Conservation (phyloP, 345 rosid species). For the Dimocarpus longan region DNA sequence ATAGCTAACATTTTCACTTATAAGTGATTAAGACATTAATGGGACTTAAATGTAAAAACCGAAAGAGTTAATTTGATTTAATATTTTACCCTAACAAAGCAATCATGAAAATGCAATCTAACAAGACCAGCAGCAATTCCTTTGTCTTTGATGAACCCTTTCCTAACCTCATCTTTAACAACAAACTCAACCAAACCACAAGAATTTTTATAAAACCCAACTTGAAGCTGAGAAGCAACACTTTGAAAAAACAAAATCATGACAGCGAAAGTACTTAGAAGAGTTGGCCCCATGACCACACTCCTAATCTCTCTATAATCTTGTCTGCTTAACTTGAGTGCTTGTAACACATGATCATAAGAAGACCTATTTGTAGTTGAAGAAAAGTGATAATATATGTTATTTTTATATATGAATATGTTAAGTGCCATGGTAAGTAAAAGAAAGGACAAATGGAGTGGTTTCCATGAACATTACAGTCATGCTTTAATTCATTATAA, state of each 20-base stretch:
- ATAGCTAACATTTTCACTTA: no score
- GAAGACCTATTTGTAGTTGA: conserved; percentile 15
- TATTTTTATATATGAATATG: background rate
- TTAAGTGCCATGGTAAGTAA: background rate
- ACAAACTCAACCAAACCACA: conserved; percentile 47
- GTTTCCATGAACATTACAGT: background rate
- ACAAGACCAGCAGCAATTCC: conserved; percentile 55
- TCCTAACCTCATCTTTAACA: conserved; percentile 43
- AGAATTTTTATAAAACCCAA: conserved; percentile 41
- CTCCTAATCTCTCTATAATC: conserved; percentile 6
- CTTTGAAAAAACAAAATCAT: conserved; percentile 15
- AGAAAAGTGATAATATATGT: background rate
- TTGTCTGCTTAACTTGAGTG: background rate
- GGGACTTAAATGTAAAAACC: no score
- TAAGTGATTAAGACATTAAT: no score
- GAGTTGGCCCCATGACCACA: conserved; percentile 7
- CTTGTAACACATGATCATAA: background rate
- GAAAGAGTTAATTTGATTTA: background rate
- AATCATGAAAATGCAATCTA: conserved; percentile 67
- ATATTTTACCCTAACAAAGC: conserved; percentile 53
- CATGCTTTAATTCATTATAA: background rate
- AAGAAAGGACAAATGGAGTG: conserved; percentile 27
- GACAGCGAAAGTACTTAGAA: background rate
- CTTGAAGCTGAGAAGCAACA: conserved; percentile 43
- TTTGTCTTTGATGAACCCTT: conserved; percentile 32